These are phyloP conservation scores for Auricularia sp. DNA, from an alignment of 768 basidiomycete genomes.

Conservation along the genomic window DNA sequence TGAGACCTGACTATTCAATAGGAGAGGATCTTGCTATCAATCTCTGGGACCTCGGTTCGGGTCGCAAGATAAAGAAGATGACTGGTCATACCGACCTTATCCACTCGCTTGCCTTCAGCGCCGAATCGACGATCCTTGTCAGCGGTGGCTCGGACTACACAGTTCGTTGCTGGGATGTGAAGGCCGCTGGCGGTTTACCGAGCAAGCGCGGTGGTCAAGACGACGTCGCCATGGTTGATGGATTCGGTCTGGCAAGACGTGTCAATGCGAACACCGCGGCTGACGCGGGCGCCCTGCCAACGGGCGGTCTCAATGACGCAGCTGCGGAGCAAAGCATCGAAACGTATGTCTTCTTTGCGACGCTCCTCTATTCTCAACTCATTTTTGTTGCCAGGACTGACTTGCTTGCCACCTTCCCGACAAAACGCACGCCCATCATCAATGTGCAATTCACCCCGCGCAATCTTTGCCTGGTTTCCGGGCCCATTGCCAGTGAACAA, in stretches of 20 bases:
- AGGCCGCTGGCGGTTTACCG: constrained; percentile 55
- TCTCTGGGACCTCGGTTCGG: constrained; percentile 95
- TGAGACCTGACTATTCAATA: constrained; percentile 18
- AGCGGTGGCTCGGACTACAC: constrained; percentile 94
- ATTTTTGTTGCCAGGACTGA: constrained; percentile 46
- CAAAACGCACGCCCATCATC: constrained; percentile 88
- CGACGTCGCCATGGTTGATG: constrained; percentile 10
- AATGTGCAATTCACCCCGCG: constrained; percentile 92
- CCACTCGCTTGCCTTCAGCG: constrained; percentile 84
- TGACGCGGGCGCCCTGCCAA: constrained; percentile 25
- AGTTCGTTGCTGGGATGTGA: constrained; percentile 97
- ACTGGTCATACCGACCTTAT: constrained; percentile 83
- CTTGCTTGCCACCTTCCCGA: constrained; percentile 82
- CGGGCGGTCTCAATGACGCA: constrained; percentile 20
- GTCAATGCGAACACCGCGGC: constrained; percentile 39
- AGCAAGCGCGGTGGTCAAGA: constrained; percentile 33
- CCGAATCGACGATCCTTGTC: constrained; percentile 82
- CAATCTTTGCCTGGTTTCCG: constrained; percentile 86
- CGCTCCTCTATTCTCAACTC: background rate
- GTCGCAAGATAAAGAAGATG: constrained; percentile 93
- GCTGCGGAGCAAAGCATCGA: constrained; percentile 52
- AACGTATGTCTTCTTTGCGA: constrained; percentile 48
- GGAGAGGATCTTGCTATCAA: constrained; percentile 90
- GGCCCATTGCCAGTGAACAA: constrained; percentile 45
- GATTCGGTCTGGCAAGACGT: constrained; percentile 12